Evolutionary conservation across 345 rosid genomes (phyloP), one percentile per base, ranked within the genome.

Genomic region (Hibiscus trionum): DNA sequence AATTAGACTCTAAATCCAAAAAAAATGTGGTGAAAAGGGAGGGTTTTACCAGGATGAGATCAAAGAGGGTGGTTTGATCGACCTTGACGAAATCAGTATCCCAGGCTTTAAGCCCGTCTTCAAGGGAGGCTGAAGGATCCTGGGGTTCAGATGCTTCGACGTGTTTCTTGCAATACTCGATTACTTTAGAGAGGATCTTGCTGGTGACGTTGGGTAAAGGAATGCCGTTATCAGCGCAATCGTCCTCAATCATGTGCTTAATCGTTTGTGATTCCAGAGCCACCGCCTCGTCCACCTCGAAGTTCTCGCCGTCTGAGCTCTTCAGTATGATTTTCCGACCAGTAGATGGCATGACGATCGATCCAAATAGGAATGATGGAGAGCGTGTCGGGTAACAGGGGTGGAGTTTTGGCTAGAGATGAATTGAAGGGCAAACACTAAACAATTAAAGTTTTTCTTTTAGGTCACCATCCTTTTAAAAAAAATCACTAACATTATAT

Each of bases 121-220:
- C 85, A 16, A 65, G 76, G 14, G 81, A 7, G 6, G 75, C 7
- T 29, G 82, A 70, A 26, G 72, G 72, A 57, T 86, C 85, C 14
- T 64, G 83, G 37, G 77, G 29, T 11, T 70, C 69, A 24, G 81
- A 61, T 0, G 80, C 79, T 39, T 89, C 90, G 31, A 84, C 93
- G 71, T 90, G 96, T 73, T 82, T 88, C 82, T 77, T 84, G 87
- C 89, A 87, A 82, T 86, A 91, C 84, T 91, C 96, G 59, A 91
- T 86, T 12, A 91, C 88, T 79, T 80, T 89, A 1, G 90, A 81
- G 3, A 91, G 85, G 77, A 81, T 86, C 85, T 69, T 62, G 44
- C 91, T 80, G 42, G 91, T 82, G 57, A 91, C 91, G 81, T 90
- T 91, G 5, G 91, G 91, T 31, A 88, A 72, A 2, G 96, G 97